Evolutionary conservation across 805 yeast species (phyloP).

Genomic region (Yamadazyma scolyti): DNA sequence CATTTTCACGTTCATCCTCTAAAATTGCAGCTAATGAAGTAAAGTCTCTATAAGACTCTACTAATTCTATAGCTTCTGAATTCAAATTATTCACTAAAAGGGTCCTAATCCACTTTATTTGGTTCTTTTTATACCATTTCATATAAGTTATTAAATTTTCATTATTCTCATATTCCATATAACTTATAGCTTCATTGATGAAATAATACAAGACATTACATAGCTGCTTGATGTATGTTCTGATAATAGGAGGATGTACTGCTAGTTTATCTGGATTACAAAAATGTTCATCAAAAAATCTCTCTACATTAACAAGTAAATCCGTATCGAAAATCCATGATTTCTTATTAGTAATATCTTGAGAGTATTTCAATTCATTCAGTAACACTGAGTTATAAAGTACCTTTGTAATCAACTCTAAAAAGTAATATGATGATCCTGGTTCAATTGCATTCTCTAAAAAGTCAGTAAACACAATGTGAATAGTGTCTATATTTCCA

Average conservation of each 20-base stretch:
- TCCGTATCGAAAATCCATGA: slow-evolving; percentile 49
- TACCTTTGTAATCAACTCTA: slow-evolving; percentile 17
- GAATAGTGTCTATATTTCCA: slow-evolving; percentile 19
- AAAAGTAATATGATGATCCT: slow-evolving; percentile 14
- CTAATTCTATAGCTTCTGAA: slow-evolving; percentile 54
- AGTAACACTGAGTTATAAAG: slow-evolving; percentile 28
- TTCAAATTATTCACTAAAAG: slow-evolving; percentile 49
- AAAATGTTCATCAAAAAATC: slow-evolving; percentile 16
- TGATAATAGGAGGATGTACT: slow-evolving; percentile 13
- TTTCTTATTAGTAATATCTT: slow-evolving; percentile 15
- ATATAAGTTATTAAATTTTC: slow-evolving; percentile 23
- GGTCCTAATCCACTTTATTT: slow-evolving; percentile 54
- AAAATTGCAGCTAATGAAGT: slow-evolving; percentile 54
- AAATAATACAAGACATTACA: slow-evolving; percentile 33
- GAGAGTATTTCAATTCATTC: slow-evolving; percentile 39
- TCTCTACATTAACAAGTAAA: slow-evolving; percentile 37
- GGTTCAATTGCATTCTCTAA: slow-evolving; percentile 16
- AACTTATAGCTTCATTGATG: slow-evolving; percentile 30
- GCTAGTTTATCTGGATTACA: slow-evolving; percentile 6
- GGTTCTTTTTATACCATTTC: slow-evolving; percentile 30
- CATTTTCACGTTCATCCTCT: slow-evolving; percentile 26
- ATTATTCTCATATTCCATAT: slow-evolving; percentile 22
- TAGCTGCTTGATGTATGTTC: slow-evolving; percentile 19
- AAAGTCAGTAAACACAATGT: slow-evolving; percentile 25
- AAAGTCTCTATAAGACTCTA: slow-evolving; percentile 66